Base-by-base conservation (phyloP, 2,329 filamentous ascomycete genomes). In the Pseudocercospora eumusae region DNA sequence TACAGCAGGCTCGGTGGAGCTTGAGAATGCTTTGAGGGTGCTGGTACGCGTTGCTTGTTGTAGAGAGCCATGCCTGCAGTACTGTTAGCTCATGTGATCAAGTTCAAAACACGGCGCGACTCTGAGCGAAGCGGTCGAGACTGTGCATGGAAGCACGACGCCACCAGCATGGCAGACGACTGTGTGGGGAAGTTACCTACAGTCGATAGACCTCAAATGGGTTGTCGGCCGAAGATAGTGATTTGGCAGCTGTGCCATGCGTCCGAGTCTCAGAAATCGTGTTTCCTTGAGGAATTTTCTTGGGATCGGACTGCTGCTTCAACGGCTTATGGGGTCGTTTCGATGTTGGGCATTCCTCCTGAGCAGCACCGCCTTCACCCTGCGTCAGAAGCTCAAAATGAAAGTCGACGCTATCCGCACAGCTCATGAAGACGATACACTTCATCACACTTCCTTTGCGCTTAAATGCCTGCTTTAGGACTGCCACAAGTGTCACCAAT, bases 331-430 rank as follows among this genome's bases (percentile, higher is more conserved):
- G 60, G 49, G 21, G 60, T 42, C 59, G 49, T 25, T 61, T 72
- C 58, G n/a, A 60, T 40, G 23, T 59, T 31, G 31, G 60, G 60
- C 23, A 70, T 66, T n/a, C 70, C 59, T 47, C 65, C 20, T 69
- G 66, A 61, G 65, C 68, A 21, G 74, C 66, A 33, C 74, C 68
- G 11, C 68, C 68, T 31, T 70, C 66, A 55, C 77, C 75, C 18
- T 77, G 78, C 6, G 82, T 88, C 61, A 99, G 85, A 2, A 96
- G 80, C 64, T 96, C 90, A 74, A 92, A 98, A 75, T 98, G 93
- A 71, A 97, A 99, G 74, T 99, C 92, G 62, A 98, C 95, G 1
- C 92, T 95, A 75, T 99, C 95, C 20, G 95, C 93, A 72, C 95
- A 99, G 10, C 93, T 96, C 54, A 99, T 90, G 78, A 99, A 99